Percentiles rank a stretch among this genome's conserved stretches.
These are phyloP conservation scores for Metarhizium brunneum DNA, from an alignment of 2,329 filamentous ascomycete genomes.

Conservation along the genomic window DNA sequence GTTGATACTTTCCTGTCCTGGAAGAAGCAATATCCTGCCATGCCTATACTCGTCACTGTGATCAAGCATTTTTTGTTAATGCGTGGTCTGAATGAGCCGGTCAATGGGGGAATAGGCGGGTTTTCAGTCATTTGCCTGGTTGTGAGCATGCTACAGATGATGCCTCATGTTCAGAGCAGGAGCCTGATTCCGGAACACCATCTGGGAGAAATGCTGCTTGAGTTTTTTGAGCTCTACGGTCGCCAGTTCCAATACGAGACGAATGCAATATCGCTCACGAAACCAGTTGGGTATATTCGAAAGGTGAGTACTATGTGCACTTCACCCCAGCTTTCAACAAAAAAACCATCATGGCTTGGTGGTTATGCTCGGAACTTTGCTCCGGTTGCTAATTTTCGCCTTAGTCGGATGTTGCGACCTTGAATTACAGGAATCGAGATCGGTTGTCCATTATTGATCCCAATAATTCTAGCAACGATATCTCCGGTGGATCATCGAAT, in stretches of 20 bases:
- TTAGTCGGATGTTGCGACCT: conserved; percentile 32
- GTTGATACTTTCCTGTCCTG: conserved; percentile 73
- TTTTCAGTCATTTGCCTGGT: conserved; percentile 93
- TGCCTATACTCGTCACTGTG: conserved; percentile 77
- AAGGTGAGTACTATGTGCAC: conserved; percentile 52
- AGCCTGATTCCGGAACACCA: conserved; percentile 53
- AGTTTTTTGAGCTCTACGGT: conserved; percentile 86
- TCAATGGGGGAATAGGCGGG: conserved; percentile 82
- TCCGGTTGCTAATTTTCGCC: background rate
- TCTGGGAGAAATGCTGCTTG: conserved; percentile 71
- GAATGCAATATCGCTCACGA: conserved; percentile 67
- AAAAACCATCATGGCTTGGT: background rate
- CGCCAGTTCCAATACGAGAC: conserved; percentile 63
- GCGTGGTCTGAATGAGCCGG: conserved; percentile 84
- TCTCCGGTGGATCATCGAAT: conserved; percentile 74
- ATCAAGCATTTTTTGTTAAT: conserved; percentile 91
- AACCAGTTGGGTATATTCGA: conserved; percentile 57
- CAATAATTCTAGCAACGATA: conserved; percentile 77
- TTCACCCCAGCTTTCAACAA: background rate
- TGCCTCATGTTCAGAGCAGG: conserved; percentile 59
- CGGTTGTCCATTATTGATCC: conserved; percentile 87
- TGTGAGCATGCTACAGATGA: conserved; percentile 75
- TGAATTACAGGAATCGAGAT: conserved; percentile 50
- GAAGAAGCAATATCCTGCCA: conserved; percentile 70
- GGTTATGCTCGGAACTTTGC: background rate